Evolutionary conservation across 2,329 filamentous ascomycete species (phyloP).

Genomic region (Claviceps fusiformis): DNA sequence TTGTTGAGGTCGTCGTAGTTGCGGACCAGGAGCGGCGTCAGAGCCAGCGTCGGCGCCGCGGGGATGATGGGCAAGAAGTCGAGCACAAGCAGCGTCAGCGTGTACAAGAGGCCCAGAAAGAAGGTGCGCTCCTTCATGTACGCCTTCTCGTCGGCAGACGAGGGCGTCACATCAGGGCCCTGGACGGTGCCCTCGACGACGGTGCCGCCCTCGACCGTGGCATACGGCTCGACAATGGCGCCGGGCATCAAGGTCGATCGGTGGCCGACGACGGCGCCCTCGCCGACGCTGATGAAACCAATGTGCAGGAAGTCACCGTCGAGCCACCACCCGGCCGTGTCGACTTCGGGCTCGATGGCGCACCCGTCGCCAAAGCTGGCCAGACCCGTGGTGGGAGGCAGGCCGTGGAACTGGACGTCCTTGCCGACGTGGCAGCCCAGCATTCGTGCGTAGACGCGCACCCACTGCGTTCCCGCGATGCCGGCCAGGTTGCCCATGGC

Average conservation of each 20-base stretch:
- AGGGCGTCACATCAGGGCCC: slow-evolving; percentile 1
- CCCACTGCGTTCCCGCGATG: slow-evolving; percentile 10
- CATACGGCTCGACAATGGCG: slow-evolving; percentile 8
- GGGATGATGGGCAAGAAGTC: slow-evolving; percentile 8
- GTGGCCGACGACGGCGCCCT: slow-evolving; percentile 9
- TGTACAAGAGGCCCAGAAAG: slow-evolving; percentile 5
- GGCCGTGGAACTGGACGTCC: slow-evolving; percentile 9
- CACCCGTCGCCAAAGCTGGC: slow-evolving; percentile 10
- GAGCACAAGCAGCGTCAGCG: slow-evolving; percentile 5
- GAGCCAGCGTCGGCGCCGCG: slow-evolving; percentile 3
- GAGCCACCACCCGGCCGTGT: slow-evolving; percentile 11
- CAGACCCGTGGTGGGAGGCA: slow-evolving; percentile 9
- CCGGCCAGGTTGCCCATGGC: slow-evolving; percentile 3
- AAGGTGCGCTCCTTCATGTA: not conserved
- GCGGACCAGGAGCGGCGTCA: slow-evolving; percentile 6
- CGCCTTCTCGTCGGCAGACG: not conserved
- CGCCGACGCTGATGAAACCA: slow-evolving; percentile 7
- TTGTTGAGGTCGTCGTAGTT: slow-evolving; percentile 7
- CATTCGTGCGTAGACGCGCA: slow-evolving; percentile 8
- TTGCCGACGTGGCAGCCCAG: slow-evolving; percentile 10
- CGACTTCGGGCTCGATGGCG: slow-evolving; percentile 11
- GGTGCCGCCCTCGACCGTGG: slow-evolving; percentile 7
- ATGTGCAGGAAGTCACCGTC: slow-evolving; percentile 12
- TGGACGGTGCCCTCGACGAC: slow-evolving; percentile 6
- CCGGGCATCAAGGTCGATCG: slow-evolving; percentile 10